Evolutionary conservation across 1,284 basidiomycete species (phyloP).

Genomic region (Trametes polyzona): DNA sequence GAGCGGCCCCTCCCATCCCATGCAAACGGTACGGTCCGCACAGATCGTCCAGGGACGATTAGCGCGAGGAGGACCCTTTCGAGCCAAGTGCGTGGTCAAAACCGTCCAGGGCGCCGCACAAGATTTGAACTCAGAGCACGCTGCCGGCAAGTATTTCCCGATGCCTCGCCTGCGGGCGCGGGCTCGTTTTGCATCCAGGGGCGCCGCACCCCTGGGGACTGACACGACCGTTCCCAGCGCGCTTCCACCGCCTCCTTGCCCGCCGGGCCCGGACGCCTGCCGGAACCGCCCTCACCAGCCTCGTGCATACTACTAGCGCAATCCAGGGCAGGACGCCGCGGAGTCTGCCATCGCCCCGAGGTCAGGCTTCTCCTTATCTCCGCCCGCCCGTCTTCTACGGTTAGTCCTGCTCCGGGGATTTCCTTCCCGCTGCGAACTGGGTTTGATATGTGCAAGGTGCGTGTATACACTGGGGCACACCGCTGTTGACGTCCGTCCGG

Average conservation of each 20-base stretch:
- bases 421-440: not conserved
- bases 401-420: too few species aligned
- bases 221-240: not conserved
- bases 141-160: not conserved
- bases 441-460: not conserved
- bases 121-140: not conserved
- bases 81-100: not conserved
- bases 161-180: not conserved
- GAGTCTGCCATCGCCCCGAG: not conserved
- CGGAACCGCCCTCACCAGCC: not conserved
- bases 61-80: not conserved
- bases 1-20: not conserved
- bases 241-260: not conserved
- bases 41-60: not conserved
- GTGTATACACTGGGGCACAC: not conserved
- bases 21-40: not conserved
- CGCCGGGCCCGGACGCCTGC: not conserved
- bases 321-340: not conserved
- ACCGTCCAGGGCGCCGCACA: not conserved
- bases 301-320: not conserved
- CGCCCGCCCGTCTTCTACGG: not conserved
- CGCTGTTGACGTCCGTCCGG: too few species aligned
- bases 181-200: not conserved
- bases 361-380: not conserved
- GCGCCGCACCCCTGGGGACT: not conserved